phyloP scores from a whole-genome alignment of 306 rosid species.

The Dicorynia guianensis region DNA sequence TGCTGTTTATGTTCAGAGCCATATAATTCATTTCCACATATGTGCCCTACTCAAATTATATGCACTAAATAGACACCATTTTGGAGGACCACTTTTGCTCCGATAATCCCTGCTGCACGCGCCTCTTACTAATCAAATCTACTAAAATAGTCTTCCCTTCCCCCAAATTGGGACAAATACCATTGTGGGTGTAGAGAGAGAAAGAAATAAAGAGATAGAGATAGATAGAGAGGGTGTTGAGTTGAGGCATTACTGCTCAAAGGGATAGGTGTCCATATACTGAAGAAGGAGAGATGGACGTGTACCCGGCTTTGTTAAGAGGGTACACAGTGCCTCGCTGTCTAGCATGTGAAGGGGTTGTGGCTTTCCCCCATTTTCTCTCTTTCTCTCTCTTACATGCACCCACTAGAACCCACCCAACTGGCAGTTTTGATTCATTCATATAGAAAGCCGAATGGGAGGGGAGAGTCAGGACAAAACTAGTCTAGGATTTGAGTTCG shows the following conservation, averaged over 20 bases:
- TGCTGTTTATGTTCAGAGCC: conserved; percentile 31
- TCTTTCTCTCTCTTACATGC: conserved; percentile 49
- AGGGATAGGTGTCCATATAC: conserved; percentile 63
- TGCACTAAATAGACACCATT: neutral
- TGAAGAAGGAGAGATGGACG: conserved; percentile 63
- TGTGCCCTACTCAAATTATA: conserved; percentile 7
- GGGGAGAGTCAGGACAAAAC: conserved; percentile 57
- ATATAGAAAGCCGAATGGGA: conserved; percentile 37
- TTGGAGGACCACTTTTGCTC: conserved; percentile 34
- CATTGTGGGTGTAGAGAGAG: neutral
- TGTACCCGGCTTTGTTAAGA: conserved; percentile 63
- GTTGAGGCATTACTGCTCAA: conserved; percentile 25
- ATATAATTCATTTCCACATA: conserved; percentile 11
- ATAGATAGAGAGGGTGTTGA: too few relatives aligned
- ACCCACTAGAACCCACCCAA: conserved; percentile 57
- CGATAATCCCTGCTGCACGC: conserved; percentile 22
- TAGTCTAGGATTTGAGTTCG: conserved; percentile 44
- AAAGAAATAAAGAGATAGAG: conserved; percentile 21
- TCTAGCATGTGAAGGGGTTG: conserved; percentile 75
- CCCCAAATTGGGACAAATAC: conserved; percentile 22
- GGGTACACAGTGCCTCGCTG: conserved; percentile 81
- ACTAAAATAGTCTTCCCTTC: neutral
- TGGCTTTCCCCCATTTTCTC: conserved; percentile 36
- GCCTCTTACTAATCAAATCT: conserved; percentile 29
- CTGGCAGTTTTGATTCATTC: conserved; percentile 64